A percentile compares a stretch with the other conserved stretches of the same genome.
phyloP scores from a whole-genome alignment of 306 rosid genomes.

The Phaseolus lunatus region DNA sequence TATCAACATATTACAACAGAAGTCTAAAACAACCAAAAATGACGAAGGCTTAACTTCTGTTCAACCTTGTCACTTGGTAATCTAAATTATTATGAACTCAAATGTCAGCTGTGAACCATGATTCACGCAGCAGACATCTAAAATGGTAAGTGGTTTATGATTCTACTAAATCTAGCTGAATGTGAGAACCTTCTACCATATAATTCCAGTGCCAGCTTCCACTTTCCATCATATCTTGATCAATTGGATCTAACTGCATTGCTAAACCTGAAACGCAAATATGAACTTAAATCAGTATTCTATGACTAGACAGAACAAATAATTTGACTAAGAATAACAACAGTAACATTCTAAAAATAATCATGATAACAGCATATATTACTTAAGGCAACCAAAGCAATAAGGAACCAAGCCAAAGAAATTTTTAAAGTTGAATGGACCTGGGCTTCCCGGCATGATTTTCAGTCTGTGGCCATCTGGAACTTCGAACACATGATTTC shows the following conservation, averaged over 20 bases:
- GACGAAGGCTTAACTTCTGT: constrained; percentile 69
- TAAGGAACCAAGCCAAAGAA: constrained; percentile 12
- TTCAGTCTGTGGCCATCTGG: constrained; percentile 83
- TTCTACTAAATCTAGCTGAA: constrained; percentile 71
- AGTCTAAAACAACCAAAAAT: constrained; percentile 16
- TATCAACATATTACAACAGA: constrained; percentile 31
- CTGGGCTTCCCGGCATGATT: constrained; percentile 69
- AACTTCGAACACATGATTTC: constrained; percentile 85
- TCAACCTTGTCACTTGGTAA: constrained; percentile 63
- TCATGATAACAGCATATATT: constrained; percentile 9
- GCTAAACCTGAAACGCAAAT: constrained; percentile 60
- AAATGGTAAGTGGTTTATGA: constrained; percentile 44
- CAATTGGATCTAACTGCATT: constrained; percentile 64
- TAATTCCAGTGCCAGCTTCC: constrained; percentile 96
- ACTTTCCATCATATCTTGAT: constrained; percentile 60
- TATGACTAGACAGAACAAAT: constrained; percentile 12
- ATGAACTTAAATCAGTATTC: constrained; percentile 28
- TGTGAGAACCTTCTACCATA: constrained; percentile 67
- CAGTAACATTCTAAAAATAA: constrained; percentile 26
- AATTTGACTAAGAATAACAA: constrained; percentile 6
- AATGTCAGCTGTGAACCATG: constrained; percentile 73
- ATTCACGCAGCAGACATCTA: constrained; percentile 69
- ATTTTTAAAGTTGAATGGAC: constrained; percentile 49
- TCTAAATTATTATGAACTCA: constrained; percentile 46
- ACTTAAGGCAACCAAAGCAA: constrained; percentile 1